These are phyloP conservation scores for Malus asiatica DNA, from an alignment of 306 rosid genomes.

Conservation along the genomic window DNA sequence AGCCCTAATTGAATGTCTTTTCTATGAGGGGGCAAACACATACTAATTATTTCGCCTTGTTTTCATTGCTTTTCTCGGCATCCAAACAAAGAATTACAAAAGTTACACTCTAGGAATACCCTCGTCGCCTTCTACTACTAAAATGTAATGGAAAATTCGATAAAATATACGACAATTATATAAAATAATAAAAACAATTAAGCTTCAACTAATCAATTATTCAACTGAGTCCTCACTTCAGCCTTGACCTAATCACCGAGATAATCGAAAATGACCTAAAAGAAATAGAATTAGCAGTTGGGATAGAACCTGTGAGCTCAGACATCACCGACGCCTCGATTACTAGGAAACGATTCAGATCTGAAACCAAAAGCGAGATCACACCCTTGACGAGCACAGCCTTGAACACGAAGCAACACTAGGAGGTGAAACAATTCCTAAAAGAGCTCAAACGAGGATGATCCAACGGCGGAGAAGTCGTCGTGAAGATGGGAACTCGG, in stretches of 20 bases:
- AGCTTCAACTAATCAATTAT: neutral
- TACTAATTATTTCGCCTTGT: neutral
- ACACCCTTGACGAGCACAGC: constrained; percentile 17
- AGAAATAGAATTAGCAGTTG: constrained; percentile 25
- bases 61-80: neutral
- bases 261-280: neutral
- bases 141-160: neutral
- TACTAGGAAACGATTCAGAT: constrained; percentile 38
- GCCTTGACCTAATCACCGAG: neutral
- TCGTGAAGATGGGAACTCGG: constrained; percentile 11
- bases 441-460: constrained; percentile 17
- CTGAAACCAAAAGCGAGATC: constrained; percentile 45
- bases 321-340: constrained; percentile 55
- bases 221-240: neutral
- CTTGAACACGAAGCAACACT: constrained; percentile 17
- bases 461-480: constrained; percentile 24
- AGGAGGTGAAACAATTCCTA: constrained; percentile 19
- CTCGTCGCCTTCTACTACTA: neutral
- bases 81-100: neutral
- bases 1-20: neutral
- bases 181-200: neutral
- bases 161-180: neutral
- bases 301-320: constrained; percentile 27
- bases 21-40: neutral
- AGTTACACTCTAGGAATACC: neutral